Evolutionary conservation across 768 basidiomycete genomes (phyloP), one percentile per base, ranked within the genome.

Genomic region (Calvatia gigantea): DNA sequence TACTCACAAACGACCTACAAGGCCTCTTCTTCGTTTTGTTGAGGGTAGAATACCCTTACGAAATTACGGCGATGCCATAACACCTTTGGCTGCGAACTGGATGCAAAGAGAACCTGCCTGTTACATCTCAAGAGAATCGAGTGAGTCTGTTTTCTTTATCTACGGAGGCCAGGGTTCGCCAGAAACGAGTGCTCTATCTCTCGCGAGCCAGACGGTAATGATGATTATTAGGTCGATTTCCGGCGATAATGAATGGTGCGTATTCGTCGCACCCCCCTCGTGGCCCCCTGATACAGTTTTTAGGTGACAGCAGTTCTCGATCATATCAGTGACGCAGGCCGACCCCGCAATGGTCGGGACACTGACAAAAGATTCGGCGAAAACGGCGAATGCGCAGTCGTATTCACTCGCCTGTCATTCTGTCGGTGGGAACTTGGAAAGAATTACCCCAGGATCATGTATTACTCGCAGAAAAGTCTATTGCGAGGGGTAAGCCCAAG

Each of bases 401-500:
- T 15, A 42, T 42, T 19, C 6, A 42, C 19, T 42, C 19, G n/a
- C 6, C 7, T n/a, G 14, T 9, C 41, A 21, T 42, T 42, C 23
- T 21, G 15, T 11, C 21, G 8, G 8, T 42, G 11, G 19, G 41
- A 7, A 41, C 5, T 11, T 17, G 21, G 17, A 21, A 42, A 42
- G 41, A 42, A 11, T 9, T 42, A 19, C 7, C n/a, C 19, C 41
- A 42, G 41, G 48, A 25, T 49, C 23, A 15, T 2, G 14, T 27
- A 25, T 50, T 35, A 37, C 7, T 9, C 39, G 51, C 41, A 53
- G 2, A 53, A 43, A 15, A 43, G 11, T 19, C 21, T 23, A 23
- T 53, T 14, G 51, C 51, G 51, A 53, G 42, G 41, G 41, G 51
- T 33, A 33, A 43, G 25, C 41, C 49, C n/a, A n/a, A n/a, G 49